Evolutionary conservation across 345 rosid genomes (phyloP), one percentile per base, ranked within the genome.

Genomic region (Stellera chamaejasme): DNA sequence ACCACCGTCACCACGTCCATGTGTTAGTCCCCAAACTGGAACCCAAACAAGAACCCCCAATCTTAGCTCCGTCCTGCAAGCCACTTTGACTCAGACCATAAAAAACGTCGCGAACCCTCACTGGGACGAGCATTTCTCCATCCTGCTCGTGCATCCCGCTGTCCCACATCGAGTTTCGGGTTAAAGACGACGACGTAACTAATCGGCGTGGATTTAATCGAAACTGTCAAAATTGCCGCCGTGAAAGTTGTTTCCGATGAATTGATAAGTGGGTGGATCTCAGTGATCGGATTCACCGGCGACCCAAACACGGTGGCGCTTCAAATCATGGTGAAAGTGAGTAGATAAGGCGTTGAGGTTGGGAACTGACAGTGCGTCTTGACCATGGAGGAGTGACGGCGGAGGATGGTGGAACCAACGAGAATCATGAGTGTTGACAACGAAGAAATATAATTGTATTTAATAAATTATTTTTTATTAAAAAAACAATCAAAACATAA

Each of bases 101-200:
- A 85, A 82, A 60, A 84, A 87, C 79, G 44, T 86, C 0, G 72
- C 66, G 52, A 72, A 75, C 64, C 99, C 99, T 12, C 13, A 1
- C 9, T 93, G 97, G 99, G 48, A 80, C 65, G 88, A 89, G 72
- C 68, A 72, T 56, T 93, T 89, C 74, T 8, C 6, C 16, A 77
- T 93, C 43, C 75, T 79, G 2, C 5, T 93, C 3, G 97, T 96
- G 12, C 99, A 93, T 53, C 97, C 91, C 0, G 11, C 80, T 7
- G 16, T 25, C 13, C 13, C 42, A 80, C 48, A 75, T 93, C 48
- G 96, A 93, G 66, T 77, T 93, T 61, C 83, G 72, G 51, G 90
- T 93, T 39, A 89, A 89, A 52, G 97, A 93, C 58, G 70, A 93
- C 25, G 96, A 93, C 53, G 53, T n/a, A n/a, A n/a, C n/a, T 83